These are phyloP conservation scores for Tolypocladium cylindrosporum DNA, from an alignment of 2,329 filamentous ascomycete species.

Conservation along the genomic window DNA sequence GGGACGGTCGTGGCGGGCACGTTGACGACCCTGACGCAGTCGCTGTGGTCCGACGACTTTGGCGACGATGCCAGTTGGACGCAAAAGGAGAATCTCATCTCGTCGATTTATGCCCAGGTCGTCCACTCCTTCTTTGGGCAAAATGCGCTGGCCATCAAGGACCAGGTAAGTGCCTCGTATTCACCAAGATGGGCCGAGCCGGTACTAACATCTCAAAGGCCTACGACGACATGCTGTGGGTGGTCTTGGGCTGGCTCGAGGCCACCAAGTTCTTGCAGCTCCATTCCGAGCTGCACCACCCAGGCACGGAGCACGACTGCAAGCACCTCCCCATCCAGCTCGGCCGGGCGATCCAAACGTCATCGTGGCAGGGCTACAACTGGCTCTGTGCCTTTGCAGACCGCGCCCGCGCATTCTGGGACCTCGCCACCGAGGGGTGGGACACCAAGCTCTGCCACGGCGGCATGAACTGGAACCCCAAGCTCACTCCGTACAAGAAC, in stretches of 20 bases:
- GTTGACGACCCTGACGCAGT: slow-evolving; percentile 59
- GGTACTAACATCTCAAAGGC: slow-evolving; percentile 39
- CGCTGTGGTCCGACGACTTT: slow-evolving; percentile 30
- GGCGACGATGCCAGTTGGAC: slow-evolving; percentile 28
- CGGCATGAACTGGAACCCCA: slow-evolving; percentile 86
- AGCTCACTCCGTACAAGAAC: slow-evolving; percentile 79
- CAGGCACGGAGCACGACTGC: slow-evolving; percentile 8
- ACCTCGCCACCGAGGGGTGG: slow-evolving; percentile 71
- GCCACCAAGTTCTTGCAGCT: slow-evolving; percentile 63
- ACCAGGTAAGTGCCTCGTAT: slow-evolving; percentile 27
- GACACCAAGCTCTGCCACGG: slow-evolving; percentile 71
- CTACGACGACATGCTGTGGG: slow-evolving; percentile 93
- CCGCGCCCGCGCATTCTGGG: slow-evolving; percentile 76
- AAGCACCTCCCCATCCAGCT: slow-evolving; percentile 3
- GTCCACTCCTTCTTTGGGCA: slow-evolving; percentile 80
- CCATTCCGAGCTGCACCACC: slow-evolving; percentile 57
- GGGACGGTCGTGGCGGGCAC: slow-evolving; percentile 69
- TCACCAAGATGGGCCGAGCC: background rate
- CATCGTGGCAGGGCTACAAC: slow-evolving; percentile 65
- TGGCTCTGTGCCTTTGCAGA: slow-evolving; percentile 73
- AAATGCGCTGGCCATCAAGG: slow-evolving; percentile 62
- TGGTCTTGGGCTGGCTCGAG: slow-evolving; percentile 85
- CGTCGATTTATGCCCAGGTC: slow-evolving; percentile 69
- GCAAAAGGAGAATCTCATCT: slow-evolving; percentile 67
- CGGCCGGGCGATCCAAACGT: slow-evolving; percentile 13